These are phyloP conservation scores for Aspergillus pseudoglaucus DNA, from an alignment of 2,329 filamentous ascomycete species.

Conservation along the genomic window DNA sequence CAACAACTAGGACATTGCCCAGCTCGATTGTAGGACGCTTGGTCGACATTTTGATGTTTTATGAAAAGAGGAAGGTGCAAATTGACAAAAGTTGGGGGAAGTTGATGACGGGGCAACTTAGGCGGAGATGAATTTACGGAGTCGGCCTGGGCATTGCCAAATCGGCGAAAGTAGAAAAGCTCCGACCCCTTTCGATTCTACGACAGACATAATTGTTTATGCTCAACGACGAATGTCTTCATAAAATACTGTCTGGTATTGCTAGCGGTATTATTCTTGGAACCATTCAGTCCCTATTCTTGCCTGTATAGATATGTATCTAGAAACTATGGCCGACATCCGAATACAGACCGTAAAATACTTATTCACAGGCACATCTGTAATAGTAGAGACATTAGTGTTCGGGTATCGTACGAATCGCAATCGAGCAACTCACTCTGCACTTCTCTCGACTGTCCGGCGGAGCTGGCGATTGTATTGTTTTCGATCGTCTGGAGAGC, in stretches of 20 bases:
- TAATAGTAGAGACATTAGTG: background rate
- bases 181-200: no score
- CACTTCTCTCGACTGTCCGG: slow-evolving; percentile 57
- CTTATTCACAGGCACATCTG: no score
- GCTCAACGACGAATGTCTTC: no score
- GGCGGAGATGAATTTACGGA: background rate
- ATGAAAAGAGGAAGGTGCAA: background rate
- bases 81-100: background rate
- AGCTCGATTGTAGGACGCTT: slow-evolving; percentile 40
- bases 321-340: background rate
- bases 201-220: no score
- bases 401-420: background rate
- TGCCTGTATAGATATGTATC: no score
- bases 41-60: slow-evolving; percentile 19
- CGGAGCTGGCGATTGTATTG: slow-evolving; percentile 75
- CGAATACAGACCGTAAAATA: no score
- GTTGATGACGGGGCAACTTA: background rate
- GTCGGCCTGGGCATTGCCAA: no score
- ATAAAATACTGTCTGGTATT: no score
- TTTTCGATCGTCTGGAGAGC: slow-evolving; percentile 69
- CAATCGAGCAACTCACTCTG: slow-evolving; percentile 20
- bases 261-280: no score
- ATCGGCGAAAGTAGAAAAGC: background rate
- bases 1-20: slow-evolving; percentile 69
- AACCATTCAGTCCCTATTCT: no score